Evolutionary conservation across 2,329 filamentous ascomycete genomes (phyloP).

Genomic region (Aschersonia sp.): DNA sequence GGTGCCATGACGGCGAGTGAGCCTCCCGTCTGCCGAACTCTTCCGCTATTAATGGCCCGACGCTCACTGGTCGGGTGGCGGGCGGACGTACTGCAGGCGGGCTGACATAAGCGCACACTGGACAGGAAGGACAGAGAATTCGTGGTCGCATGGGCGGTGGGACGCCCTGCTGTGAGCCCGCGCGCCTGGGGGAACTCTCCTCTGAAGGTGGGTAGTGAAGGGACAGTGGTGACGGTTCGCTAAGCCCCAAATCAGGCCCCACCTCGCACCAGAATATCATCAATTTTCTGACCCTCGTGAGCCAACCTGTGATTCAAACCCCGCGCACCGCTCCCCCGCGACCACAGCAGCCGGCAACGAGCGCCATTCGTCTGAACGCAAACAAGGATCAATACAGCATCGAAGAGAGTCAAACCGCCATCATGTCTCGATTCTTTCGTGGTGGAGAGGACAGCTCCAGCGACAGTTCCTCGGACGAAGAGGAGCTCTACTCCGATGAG

Average conservation of each 20-base stretch:
- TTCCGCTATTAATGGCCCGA: background rate
- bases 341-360: slow-evolving; percentile 2
- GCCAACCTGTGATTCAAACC: slow-evolving; percentile 16
- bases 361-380: too few species aligned
- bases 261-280: slow-evolving; percentile 27
- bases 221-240: slow-evolving; percentile 9
- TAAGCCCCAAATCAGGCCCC: slow-evolving; percentile 24
- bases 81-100: slow-evolving; percentile 1
- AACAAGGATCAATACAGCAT: background rate
- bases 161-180: too few species aligned
- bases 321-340: slow-evolving; percentile 17
- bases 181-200: background rate
- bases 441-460: slow-evolving; percentile 83
- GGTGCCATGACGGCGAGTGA: background rate
- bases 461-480: slow-evolving; percentile 92
- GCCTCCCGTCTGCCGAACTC: background rate
- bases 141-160: too few species aligned
- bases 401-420: slow-evolving; percentile 17
- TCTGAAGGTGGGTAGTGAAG: background rate
- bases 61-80: background rate
- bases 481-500: slow-evolving; percentile 64
- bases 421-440: slow-evolving; percentile 94
- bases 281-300: slow-evolving; percentile 20
- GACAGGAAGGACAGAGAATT: too few species aligned
- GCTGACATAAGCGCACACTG: slow-evolving; percentile 5